Evolutionary conservation across 306 rosid genomes (phyloP).

Genomic region (Boehmeria nivea): DNA sequence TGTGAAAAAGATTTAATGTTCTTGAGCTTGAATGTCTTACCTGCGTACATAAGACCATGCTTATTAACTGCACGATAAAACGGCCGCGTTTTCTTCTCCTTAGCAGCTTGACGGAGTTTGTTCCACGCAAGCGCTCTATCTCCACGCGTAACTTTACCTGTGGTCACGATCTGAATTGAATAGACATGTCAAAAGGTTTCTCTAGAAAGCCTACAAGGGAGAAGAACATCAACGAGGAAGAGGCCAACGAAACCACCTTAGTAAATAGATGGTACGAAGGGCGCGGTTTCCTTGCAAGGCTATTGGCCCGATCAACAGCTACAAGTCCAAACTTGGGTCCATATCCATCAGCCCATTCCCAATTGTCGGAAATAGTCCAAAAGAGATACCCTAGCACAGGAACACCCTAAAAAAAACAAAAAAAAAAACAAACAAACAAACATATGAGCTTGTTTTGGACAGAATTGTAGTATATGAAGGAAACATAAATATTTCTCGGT

Average conservation of each 20-base stretch:
- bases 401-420: slow-evolving; percentile 59
- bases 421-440: no score
- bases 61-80: slow-evolving; percentile 70
- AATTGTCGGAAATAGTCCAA: slow-evolving; percentile 95
- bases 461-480: slow-evolving; percentile 14
- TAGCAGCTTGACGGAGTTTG: slow-evolving; percentile 67
- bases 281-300: slow-evolving; percentile 70
- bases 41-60: slow-evolving; percentile 85
- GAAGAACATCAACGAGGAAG: slow-evolving; percentile 12
- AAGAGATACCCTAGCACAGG: slow-evolving; percentile 55
- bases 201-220: slow-evolving; percentile 14
- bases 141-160: slow-evolving; percentile 55
- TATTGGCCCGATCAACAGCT: slow-evolving; percentile 76
- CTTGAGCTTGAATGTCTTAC: slow-evolving; percentile 36
- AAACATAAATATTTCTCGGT: slow-evolving; percentile 1
- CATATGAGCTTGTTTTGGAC: no score
- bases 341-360: slow-evolving; percentile 99
- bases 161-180: slow-evolving; percentile 57
- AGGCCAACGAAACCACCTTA: slow-evolving; percentile 38
- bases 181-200: slow-evolving; percentile 16
- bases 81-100: slow-evolving; percentile 63
- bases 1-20: slow-evolving; percentile 13
- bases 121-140: slow-evolving; percentile 77
- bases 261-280: slow-evolving; percentile 87
- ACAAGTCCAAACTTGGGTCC: slow-evolving; percentile 99